Conservation (phyloP, 2,329 filamentous ascomycete genomes). For the Phyllachora maydis region DNA sequence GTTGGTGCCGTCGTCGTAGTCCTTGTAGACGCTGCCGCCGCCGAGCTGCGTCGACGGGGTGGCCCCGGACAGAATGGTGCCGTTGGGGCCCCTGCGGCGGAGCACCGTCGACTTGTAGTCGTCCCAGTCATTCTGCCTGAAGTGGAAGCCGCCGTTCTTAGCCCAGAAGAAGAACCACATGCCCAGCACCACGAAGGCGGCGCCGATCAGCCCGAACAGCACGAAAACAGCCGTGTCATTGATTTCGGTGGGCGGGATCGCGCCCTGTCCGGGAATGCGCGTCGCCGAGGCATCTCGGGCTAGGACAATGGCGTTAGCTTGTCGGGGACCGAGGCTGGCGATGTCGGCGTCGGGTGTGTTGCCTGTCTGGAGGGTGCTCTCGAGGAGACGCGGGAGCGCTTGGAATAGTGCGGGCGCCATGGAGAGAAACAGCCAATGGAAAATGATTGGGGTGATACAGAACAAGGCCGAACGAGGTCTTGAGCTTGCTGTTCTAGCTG, state of each 20-base stretch:
- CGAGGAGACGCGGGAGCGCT: too few relatives aligned
- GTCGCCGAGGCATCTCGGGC: slow-evolving; percentile 14
- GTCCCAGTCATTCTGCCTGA: slow-evolving; percentile 77
- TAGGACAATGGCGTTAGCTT: slow-evolving; percentile 19
- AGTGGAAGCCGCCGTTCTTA: slow-evolving; percentile 85
- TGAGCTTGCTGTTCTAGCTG: slow-evolving; percentile 5
- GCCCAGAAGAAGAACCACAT: slow-evolving; percentile 99
- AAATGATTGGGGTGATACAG: slow-evolving; percentile 2
- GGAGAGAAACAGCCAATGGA: neutral
- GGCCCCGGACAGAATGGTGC: slow-evolving; percentile 63
- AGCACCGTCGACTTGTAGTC: slow-evolving; percentile 95
- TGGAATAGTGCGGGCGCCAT: slow-evolving; percentile 20
- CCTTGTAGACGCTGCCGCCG: slow-evolving; percentile 69
- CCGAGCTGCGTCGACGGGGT: slow-evolving; percentile 69
- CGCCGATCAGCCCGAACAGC: slow-evolving; percentile 68
- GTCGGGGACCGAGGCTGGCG: slow-evolving; percentile 18
- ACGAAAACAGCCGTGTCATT: slow-evolving; percentile 59
- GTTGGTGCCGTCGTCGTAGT: slow-evolving; percentile 30
- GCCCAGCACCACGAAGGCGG: slow-evolving; percentile 47
- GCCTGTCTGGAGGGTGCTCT: slow-evolving; percentile 10
- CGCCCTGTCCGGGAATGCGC: slow-evolving; percentile 21
- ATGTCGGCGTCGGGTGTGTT: slow-evolving; percentile 6
- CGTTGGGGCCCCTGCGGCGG: slow-evolving; percentile 73
- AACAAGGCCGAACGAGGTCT: slow-evolving; percentile 1
- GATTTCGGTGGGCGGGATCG: slow-evolving; percentile 31